Evolutionary conservation across 257 asterid species (phyloP).

Genomic region (Lavandula angustifolia): DNA sequence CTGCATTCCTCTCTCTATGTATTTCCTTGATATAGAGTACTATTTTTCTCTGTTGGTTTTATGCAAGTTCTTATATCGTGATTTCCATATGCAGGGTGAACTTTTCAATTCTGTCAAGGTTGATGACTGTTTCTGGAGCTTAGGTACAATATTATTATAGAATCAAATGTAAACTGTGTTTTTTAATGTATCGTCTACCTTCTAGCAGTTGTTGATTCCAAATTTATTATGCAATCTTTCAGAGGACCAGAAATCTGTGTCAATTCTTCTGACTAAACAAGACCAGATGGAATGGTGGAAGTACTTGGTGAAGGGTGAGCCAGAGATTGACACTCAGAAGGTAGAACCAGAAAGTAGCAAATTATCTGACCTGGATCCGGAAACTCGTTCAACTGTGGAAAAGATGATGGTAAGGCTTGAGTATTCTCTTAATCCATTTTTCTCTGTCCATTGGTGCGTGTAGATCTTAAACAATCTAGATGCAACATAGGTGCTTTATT

Average conservation of each 20-base stretch:
- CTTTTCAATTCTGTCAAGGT: constrained; percentile 63
- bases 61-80: not conserved
- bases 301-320: constrained; percentile 83
- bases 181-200: not conserved
- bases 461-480: not conserved
- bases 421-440: not conserved
- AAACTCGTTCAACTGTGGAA: constrained; percentile 81
- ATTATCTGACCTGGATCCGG: constrained; percentile 78
- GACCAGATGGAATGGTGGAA: constrained; percentile 98
- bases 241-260: constrained; percentile 81
- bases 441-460: not conserved
- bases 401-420: constrained; percentile 73
- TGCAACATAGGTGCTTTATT: not conserved
- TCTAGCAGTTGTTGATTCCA: not conserved
- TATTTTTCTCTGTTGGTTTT: constrained; percentile 1
- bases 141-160: constrained; percentile 45
- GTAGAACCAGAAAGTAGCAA: constrained; percentile 85
- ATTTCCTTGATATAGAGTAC: not conserved
- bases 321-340: constrained; percentile 79
- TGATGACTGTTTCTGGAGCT: constrained; percentile 90
- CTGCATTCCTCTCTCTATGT: not conserved
- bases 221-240: constrained; percentile 14
- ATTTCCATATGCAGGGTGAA: constrained; percentile 62
- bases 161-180: not conserved
- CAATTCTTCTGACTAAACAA: constrained; percentile 78